These are phyloP conservation scores for Aaosphaeria pasadenensis DNA, from an alignment of 2,329 filamentous ascomycete genomes.

Conservation along the genomic window DNA sequence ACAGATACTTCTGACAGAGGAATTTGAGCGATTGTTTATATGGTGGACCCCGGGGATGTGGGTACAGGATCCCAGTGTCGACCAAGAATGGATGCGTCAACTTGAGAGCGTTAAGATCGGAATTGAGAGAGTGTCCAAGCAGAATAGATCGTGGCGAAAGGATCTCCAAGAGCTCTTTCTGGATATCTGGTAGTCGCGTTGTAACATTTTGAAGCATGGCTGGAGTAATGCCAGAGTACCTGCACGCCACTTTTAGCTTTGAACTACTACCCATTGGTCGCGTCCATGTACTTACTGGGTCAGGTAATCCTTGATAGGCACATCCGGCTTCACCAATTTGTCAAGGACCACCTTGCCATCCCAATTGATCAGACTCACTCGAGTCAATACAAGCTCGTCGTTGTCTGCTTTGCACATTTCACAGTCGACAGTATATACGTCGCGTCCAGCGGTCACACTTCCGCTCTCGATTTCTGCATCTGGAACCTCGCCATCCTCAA, in stretches of 20 bases:
- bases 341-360: slow-evolving; percentile 79
- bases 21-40: slow-evolving; percentile 90
- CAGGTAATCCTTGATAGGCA: slow-evolving; percentile 88
- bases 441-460: slow-evolving; percentile 77
- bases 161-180: slow-evolving; percentile 69
- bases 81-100: slow-evolving; percentile 90
- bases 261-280: not conserved
- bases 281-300: slow-evolving; percentile 55
- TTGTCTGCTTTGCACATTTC: slow-evolving; percentile 94
- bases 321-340: slow-evolving; percentile 85
- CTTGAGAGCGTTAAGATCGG: slow-evolving; percentile 78
- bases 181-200: slow-evolving; percentile 80
- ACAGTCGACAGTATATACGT: slow-evolving; percentile 82
- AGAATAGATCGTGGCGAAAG: slow-evolving; percentile 72
- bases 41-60: slow-evolving; percentile 84
- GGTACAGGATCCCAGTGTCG: slow-evolving; percentile 86
- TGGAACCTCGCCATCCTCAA: slow-evolving; percentile 66
- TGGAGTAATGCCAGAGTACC: slow-evolving; percentile 86
- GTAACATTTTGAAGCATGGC: slow-evolving; percentile 79
- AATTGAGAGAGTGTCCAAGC: slow-evolving; percentile 77
- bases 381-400: slow-evolving; percentile 76
- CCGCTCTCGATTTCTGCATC: slow-evolving; percentile 73
- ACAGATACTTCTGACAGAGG: slow-evolving; percentile 80
- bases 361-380: slow-evolving; percentile 86
- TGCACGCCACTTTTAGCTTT: slow-evolving; percentile 11